These are phyloP conservation scores for Mrakia frigida DNA, from an alignment of 768 basidiomycete species.

Conservation along the genomic window DNA sequence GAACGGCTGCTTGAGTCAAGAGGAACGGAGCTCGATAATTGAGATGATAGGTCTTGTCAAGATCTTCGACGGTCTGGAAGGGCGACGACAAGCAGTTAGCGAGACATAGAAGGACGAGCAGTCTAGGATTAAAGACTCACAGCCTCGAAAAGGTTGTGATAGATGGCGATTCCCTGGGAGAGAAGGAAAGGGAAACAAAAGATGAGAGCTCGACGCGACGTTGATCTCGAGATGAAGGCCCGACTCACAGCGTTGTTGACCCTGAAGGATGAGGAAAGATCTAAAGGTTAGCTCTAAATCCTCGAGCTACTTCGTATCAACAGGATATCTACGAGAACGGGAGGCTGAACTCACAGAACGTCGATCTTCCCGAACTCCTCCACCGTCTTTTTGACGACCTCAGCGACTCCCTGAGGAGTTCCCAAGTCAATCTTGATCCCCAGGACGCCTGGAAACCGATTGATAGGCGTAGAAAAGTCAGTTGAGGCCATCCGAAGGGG, in stretches of 20 bases:
- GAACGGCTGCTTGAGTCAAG: background rate
- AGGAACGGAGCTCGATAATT: slow-evolving; percentile 14
- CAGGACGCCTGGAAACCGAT: background rate
- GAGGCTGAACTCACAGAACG: background rate
- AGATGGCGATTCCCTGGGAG: background rate
- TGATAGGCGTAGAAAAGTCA: background rate
- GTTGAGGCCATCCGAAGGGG: background rate
- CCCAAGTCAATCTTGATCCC: background rate
- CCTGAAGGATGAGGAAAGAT: background rate
- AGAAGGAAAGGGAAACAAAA: background rate
- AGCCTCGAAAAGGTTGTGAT: background rate
- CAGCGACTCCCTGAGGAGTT: background rate
- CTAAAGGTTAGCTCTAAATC: too few relatives aligned
- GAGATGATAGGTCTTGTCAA: slow-evolving; percentile 11
- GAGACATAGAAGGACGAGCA: background rate
- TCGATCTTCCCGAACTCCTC: slow-evolving; percentile 13
- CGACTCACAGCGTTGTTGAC: slow-evolving; percentile 9
- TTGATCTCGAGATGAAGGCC: background rate
- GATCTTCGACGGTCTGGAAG: background rate
- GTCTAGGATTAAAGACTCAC: background rate
- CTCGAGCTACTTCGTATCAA: too few relatives aligned
- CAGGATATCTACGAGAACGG: too few relatives aligned
- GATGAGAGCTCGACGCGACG: slow-evolving; percentile 1
- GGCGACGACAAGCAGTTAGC: background rate
- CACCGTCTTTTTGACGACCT: background rate